Evolutionary conservation across 352 stramenopile species (phyloP), one percentile per base, ranked within the genome.

Genomic region (Thalassiosira livingstoniorum): DNA sequence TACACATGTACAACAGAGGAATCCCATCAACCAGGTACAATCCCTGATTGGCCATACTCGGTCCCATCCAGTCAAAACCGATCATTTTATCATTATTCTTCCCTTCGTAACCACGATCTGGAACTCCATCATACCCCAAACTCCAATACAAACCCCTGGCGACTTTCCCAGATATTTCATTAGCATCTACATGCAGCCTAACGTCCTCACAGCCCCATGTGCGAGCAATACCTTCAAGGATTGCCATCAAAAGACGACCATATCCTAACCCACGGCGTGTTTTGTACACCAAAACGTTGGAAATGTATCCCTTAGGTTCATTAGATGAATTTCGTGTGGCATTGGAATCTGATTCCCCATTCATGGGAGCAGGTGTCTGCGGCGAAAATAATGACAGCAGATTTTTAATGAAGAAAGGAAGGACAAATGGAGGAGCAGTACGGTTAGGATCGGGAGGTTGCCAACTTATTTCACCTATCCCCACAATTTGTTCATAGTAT

Each of bases 221-320:
- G 68, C 69, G 75, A 0, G 88, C 85, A 35, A 90, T 83, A 27
- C 88, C 87, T 65, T 92, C 87, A 7, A 76, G 62, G 34, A 85
- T 82, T 43, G 75, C 64, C 85, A 92, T 90, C 11, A 92, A 42
- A 4, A 91, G 25, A 43, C 86, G 87, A 1, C 57, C 51, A 80
- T 91, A 91, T 25, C 87, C 87, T 27, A 72, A 47, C 29, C 85
- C 85, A 54, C 87, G 83, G 64, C 60, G 78, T 31, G 13, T 71
- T 66, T 85, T 77, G 57, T 80, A 82, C 3, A 91, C 72, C n/a
- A 92, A 65, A 7, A 92, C 61, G 71, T 92, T 92, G 7, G 82
- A 87, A 21, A 92, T 78, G 68, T 88, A 92, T 74, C 85, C 87
- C 18, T 72, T 31, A 1, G 80, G 71, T 0, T 23, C 63, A 43